Conservation (phyloP, 768 basidiomycete species). For the Russula sp. region DNA sequence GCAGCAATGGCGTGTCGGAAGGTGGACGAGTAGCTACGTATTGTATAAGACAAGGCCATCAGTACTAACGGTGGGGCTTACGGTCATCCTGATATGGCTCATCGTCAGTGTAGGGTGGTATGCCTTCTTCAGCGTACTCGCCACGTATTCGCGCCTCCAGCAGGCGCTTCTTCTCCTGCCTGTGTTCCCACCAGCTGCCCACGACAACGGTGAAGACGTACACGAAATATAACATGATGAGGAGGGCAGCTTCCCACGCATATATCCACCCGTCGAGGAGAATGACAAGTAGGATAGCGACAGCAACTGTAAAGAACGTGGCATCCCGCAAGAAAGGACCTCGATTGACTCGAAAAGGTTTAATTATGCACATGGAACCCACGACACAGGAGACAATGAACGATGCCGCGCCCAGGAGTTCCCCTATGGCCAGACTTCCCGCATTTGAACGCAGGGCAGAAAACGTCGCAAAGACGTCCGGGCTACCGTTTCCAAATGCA, state of each 20-base stretch:
- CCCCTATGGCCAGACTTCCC: slow-evolving; percentile 88
- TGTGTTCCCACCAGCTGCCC: slow-evolving; percentile 70
- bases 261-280: slow-evolving; percentile 70
- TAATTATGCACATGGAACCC: slow-evolving; percentile 96
- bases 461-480: slow-evolving; percentile 94
- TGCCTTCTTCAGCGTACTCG: slow-evolving; percentile 51
- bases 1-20: slow-evolving; percentile 19
- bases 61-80: slow-evolving; percentile 31
- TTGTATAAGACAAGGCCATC: background rate
- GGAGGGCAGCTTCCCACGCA: slow-evolving; percentile 62
- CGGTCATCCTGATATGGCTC: slow-evolving; percentile 60
- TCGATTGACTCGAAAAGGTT: slow-evolving; percentile 80
- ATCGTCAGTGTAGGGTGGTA: slow-evolving; percentile 35
- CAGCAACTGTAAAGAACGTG: slow-evolving; percentile 86
- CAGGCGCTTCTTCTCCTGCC: slow-evolving; percentile 42
- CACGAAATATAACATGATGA: slow-evolving; percentile 66
- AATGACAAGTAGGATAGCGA: slow-evolving; percentile 67
- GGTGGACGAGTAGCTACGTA: slow-evolving; percentile 23
- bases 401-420: slow-evolving; percentile 89
- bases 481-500: slow-evolving; percentile 96
- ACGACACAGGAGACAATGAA: slow-evolving; percentile 97
- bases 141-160: slow-evolving; percentile 49
- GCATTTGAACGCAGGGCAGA: slow-evolving; percentile 83
- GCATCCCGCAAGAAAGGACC: slow-evolving; percentile 88
- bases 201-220: slow-evolving; percentile 77